These are phyloP conservation scores for Aureobasidium subglaciale DNA, from an alignment of 2,329 filamentous ascomycete species.

Conservation along the genomic window DNA sequence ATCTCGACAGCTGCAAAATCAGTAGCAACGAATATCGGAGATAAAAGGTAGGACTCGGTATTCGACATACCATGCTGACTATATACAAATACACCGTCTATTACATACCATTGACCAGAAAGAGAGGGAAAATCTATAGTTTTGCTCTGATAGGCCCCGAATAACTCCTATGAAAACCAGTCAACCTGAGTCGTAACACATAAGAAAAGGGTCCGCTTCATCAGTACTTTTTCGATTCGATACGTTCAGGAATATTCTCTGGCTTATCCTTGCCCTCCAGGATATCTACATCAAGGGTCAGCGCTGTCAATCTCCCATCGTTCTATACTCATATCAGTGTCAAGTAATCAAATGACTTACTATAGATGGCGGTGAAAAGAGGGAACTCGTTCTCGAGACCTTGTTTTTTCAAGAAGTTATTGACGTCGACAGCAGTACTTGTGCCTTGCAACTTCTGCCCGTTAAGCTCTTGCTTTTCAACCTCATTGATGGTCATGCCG, in stretches of 20 bases:
- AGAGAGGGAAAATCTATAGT: neutral
- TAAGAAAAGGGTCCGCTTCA: constrained; percentile 9
- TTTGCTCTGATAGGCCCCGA: neutral
- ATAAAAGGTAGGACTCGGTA: too few relatives aligned
- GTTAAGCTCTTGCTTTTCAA: constrained; percentile 85
- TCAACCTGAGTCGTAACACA: constrained; percentile 12
- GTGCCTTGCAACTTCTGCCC: constrained; percentile 96
- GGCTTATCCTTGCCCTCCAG: constrained; percentile 68
- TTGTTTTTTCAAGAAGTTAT: constrained; percentile 74
- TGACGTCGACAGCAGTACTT: constrained; percentile 83
- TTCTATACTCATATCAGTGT: neutral
- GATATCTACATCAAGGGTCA: constrained; percentile 48
- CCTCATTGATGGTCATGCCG: constrained; percentile 72
- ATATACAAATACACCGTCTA: neutral
- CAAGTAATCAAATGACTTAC: too few relatives aligned
- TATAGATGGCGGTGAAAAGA: constrained; percentile 81
- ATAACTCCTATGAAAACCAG: constrained; percentile 14
- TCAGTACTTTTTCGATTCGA: constrained; percentile 27
- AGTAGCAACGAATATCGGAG: too few relatives aligned
- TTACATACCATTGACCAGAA: neutral
- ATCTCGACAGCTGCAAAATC: too few relatives aligned
- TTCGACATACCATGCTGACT: neutral
- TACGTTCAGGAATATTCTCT: constrained; percentile 69
- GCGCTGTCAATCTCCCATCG: neutral
- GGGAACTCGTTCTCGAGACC: constrained; percentile 79